Conservation (phyloP, 306 rosid genomes). For the Echinosophora koreensis region DNA sequence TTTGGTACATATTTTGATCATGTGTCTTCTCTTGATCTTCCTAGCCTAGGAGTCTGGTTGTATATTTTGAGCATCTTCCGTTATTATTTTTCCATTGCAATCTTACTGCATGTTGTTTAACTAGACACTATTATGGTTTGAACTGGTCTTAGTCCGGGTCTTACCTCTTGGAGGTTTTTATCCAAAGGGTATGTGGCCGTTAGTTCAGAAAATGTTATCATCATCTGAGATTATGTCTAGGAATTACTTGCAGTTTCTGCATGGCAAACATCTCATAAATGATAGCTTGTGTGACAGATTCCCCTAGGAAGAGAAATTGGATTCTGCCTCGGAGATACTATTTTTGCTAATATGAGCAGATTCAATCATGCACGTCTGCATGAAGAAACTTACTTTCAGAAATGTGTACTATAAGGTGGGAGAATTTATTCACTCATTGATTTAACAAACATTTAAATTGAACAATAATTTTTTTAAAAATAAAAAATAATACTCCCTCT, state of each 20-base stretch:
- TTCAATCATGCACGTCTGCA: too few relatives aligned
- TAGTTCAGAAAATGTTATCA: neutral
- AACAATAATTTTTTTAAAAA: too few relatives aligned
- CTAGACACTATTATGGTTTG: conserved; percentile 33
- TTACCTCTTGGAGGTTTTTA: conserved; percentile 7
- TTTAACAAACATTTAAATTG: too few relatives aligned
- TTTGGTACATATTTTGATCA: conserved; percentile 47
- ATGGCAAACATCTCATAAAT: too few relatives aligned
- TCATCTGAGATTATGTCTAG: neutral
- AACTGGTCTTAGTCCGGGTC: neutral
- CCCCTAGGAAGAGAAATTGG: neutral
- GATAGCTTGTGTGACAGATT: neutral
- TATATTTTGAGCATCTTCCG: conserved; percentile 48
- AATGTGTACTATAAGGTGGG: too few relatives aligned
- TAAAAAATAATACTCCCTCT: too few relatives aligned
- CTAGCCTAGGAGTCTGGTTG: conserved; percentile 44
- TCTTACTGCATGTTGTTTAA: neutral
- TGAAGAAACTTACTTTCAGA: neutral
- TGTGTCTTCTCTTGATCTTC: conserved; percentile 29
- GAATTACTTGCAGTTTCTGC: neutral
- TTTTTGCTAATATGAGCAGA: too few relatives aligned
- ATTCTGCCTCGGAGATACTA: too few relatives aligned
- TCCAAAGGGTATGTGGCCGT: conserved; percentile 13
- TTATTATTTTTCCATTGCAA: conserved; percentile 32
- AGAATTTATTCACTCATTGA: too few relatives aligned